Evolutionary conservation across 2,329 filamentous ascomycete species (phyloP).

Genomic region (Aspergillus pseudoterreus): DNA sequence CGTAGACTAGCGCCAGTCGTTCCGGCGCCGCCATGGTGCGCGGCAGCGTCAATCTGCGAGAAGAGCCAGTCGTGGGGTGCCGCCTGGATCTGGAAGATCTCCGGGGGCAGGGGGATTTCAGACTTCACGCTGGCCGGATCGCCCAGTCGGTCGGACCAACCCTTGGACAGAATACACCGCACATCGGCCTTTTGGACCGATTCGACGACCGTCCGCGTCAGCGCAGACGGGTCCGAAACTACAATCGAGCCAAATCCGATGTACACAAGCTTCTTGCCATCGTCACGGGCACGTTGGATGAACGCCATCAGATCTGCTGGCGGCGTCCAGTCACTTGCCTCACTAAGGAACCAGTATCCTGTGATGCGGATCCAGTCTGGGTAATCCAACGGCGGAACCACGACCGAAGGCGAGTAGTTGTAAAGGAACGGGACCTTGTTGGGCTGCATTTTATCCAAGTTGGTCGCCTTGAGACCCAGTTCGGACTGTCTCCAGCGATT

Average conservation of each 20-base stretch:
- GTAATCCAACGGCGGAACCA: conserved; percentile 91
- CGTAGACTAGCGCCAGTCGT: conserved; percentile 91
- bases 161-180: conserved; percentile 90
- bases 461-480: conserved; percentile 75
- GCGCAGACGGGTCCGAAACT: conserved; percentile 78
- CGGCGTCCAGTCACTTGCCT: conserved; percentile 66
- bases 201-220: conserved; percentile 91
- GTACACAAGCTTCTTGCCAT: conserved; percentile 90
- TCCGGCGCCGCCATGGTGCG: conserved; percentile 90
- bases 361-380: conserved; percentile 97
- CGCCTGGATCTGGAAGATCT: conserved; percentile 83
- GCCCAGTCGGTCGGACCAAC: conserved; percentile 84
- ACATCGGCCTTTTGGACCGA: conserved; percentile 89
- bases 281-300: conserved; percentile 74
- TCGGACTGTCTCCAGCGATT: conserved; percentile 87
- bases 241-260: conserved; percentile 97
- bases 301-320: conserved; percentile 73
- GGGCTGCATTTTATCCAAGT: conserved; percentile 83
- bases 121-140: conserved; percentile 56
- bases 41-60: conserved; percentile 84
- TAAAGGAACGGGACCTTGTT: conserved; percentile 99
- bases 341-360: conserved; percentile 96
- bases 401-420: conserved; percentile 91
- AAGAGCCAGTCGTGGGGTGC: conserved; percentile 98
- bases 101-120: conserved; percentile 68